Evolutionary conservation across 768 basidiomycete species (phyloP), one percentile per base, ranked within the genome.

Genomic region (Gloeophyllum trabeum): DNA sequence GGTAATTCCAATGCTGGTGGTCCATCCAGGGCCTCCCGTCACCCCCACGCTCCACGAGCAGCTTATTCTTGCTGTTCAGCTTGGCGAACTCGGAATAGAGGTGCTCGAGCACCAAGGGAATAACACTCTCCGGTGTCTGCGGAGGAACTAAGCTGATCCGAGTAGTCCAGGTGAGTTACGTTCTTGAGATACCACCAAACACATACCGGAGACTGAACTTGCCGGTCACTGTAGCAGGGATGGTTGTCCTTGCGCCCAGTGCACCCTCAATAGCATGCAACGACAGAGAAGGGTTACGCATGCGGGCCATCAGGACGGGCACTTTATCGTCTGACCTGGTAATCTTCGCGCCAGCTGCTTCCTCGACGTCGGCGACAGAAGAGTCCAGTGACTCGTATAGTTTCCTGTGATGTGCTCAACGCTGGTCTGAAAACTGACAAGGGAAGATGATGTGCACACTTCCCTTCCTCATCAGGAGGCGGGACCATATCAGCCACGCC

Each of bases 191-290:
- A 12, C 39, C 23, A 19, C 6, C 19, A 39, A 23, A 23, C 13
- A 42, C 73, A 22, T 59, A 83, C 69, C 93, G 85, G 60, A 98
- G 85, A 53, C 89, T 92, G 70, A 96, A 98, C 62, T 96, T 96
- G 35, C 92, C 92, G 25, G 73, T 59, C 6, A 85, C 88, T 45
- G 80, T 79, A 23, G 90, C 89, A 0, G 93, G 93, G 44, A 97
- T 98, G 54, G 97, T 94, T 0, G 93, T 97, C 75, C 89, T 91
- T 16, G 72, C 76, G 2, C 88, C 89, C 0, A 75, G 70, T 1
- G 92, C 94, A 39, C 93, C 92, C 61, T 96, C 88, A 52, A 98
- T 93, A 6, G 93, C 94, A 57, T 98, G 93, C 20, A 98, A 63
- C 2, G 89, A 92, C 47, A 98, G 71, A 44, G 81, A 84, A 2